Evolutionary conservation across 1,284 basidiomycete genomes (phyloP), one percentile per base, ranked within the genome.

Genomic region (Blastosporella zonata): DNA sequence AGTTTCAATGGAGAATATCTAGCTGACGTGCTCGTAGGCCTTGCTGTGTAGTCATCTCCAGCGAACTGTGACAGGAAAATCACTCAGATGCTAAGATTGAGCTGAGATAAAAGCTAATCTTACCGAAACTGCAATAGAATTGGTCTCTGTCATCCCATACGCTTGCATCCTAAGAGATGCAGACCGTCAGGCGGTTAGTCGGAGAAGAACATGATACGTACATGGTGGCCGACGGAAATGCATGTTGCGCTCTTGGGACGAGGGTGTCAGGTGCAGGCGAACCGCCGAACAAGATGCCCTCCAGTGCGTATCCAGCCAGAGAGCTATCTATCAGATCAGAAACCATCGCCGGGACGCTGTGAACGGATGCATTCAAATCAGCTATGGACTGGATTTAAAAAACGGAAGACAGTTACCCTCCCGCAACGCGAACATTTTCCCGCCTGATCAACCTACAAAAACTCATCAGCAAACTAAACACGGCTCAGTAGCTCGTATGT

Each of bases 81-180:
- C 40, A 34, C 49, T 12, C 22, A 42, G 21, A 15, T 6, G 6
- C 21, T 38, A 44, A 15, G 23, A 25, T 20, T 25, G 13, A 51
- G 18, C 34, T 18, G 10, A 34, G 13, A 13, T 4, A 5, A 13
- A 9, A 13, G 13, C 20, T 21, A 33, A 23, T 9, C 64, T 45
- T 49, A 73, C 72, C 47, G 71, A 71, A 49, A 75, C 72, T 9
- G 73, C 70, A 23, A 75, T 67, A 17, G 72, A 74, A 55, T 78
- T 79, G 12, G 77, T 78, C 59, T 85, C 83, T 13, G 81, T 84
- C 55, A 82, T 65, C 0, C 82, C 82, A 56, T 84, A 86, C 4
- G 72, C 79, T 58, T 81, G 79, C 36, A 69, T 72, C 67, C 79
- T 76, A 57, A n/a, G 54, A 52, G 22, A 41, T n/a, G 17, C 22